These are phyloP conservation scores for Trametes cingulata DNA, from an alignment of 768 basidiomycete genomes.

Conservation along the genomic window DNA sequence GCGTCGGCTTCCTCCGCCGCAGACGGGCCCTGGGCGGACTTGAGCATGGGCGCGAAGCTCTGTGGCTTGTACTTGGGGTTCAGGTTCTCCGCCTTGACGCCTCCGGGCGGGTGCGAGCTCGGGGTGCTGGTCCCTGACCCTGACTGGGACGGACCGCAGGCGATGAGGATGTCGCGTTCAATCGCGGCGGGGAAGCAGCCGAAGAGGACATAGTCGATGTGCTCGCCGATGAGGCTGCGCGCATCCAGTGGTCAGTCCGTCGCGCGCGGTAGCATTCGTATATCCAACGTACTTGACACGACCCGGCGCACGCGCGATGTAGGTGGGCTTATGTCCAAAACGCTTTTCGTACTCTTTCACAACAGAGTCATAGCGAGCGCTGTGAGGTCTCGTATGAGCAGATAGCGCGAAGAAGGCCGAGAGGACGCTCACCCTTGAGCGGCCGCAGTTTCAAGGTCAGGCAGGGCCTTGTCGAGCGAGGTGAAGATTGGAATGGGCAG, in stretches of 20 bases:
- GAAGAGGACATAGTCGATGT: conserved; percentile 83
- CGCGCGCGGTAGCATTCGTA: not conserved
- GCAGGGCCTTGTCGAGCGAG: conserved; percentile 56
- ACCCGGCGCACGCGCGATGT: conserved; percentile 77
- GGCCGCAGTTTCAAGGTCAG: conserved; percentile 52
- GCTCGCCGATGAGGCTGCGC: conserved; percentile 56
- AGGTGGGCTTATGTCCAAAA: conserved; percentile 67
- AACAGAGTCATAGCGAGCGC: conserved; percentile 61
- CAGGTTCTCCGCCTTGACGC: conserved; percentile 64
- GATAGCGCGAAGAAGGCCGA: not conserved
- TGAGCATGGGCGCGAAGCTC: conserved; percentile 55
- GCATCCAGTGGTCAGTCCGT: not conserved
- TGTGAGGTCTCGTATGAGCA: conserved; percentile 18
- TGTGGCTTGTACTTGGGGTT: conserved; percentile 59
- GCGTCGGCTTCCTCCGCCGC: conserved; percentile 36
- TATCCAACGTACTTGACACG: conserved; percentile 63
- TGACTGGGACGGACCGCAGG: conserved; percentile 49
- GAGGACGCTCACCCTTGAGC: conserved; percentile 48
- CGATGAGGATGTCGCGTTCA: conserved; percentile 82
- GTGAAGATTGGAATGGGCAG: conserved; percentile 63
- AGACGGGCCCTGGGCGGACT: conserved; percentile 20
- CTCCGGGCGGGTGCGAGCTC: conserved; percentile 43
- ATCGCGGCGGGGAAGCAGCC: conserved; percentile 86
- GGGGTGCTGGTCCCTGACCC: conserved; percentile 27
- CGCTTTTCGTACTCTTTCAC: conserved; percentile 58